These are phyloP conservation scores for Nemania sp. DNA, from an alignment of 2,329 filamentous ascomycete genomes.

Conservation along the genomic window DNA sequence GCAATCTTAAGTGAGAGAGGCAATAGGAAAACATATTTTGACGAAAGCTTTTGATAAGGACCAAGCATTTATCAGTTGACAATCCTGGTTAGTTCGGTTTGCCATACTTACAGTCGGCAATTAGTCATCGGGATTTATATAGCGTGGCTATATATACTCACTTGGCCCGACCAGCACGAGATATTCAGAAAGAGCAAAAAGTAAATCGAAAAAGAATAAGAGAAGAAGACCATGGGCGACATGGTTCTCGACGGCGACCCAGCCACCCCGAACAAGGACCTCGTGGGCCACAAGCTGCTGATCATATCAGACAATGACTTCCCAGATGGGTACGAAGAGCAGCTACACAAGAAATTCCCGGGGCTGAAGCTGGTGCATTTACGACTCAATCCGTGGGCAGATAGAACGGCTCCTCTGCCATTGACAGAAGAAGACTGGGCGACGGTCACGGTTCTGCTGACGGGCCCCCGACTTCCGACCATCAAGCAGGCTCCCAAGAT, in stretches of 20 bases:
- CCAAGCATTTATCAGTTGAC: no score
- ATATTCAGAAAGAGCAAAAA: background rate
- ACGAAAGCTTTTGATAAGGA: no score
- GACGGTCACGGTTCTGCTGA: conserved; percentile 53
- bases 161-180: background rate
- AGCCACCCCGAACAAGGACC: conserved; percentile 33
- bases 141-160: background rate
- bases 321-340: conserved; percentile 41
- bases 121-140: background rate
- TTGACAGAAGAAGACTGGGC: conserved; percentile 46
- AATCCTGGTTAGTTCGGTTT: no score
- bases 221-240: conserved; percentile 18
- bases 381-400: conserved; percentile 37
- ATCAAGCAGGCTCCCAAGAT: conserved; percentile 50
- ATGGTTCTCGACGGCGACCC: background rate
- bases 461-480: conserved; percentile 48
- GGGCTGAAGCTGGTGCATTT: conserved; percentile 46
- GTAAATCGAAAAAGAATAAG: background rate
- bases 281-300: conserved; percentile 54
- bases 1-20: no score
- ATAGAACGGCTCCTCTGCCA: conserved; percentile 30
- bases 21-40: no score
- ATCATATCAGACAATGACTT: conserved; percentile 43
- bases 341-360: conserved; percentile 46
- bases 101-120: no score